phyloP scores from a whole-genome alignment of 192 early-diverging fungal genomes.

The Geranomyces variabilis region DNA sequence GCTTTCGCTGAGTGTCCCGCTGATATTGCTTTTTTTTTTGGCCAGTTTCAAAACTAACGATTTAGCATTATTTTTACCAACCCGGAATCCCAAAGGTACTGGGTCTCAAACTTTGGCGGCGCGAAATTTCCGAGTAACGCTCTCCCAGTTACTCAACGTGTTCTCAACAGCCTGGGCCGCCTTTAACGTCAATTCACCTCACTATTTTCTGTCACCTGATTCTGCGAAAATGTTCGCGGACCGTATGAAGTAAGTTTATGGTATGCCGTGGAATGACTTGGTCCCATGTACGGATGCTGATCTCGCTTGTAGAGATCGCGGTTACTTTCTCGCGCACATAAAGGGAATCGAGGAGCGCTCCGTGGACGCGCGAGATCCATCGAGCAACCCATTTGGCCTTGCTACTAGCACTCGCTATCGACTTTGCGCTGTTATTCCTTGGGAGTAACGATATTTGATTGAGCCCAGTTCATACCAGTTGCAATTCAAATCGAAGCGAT shows the following conservation, averaged over 20 bases:
- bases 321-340: constrained; percentile 51
- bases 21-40: neutral
- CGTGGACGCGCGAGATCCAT: constrained; percentile 18
- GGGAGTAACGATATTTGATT: neutral
- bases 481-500: no score
- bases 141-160: neutral
- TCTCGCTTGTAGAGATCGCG: constrained; percentile 38
- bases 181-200: constrained; percentile 52
- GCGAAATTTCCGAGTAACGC: no score
- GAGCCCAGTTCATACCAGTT: no score
- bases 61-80: constrained; percentile 53
- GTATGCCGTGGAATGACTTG: neutral
- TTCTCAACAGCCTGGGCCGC: constrained; percentile 46
- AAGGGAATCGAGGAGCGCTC: constrained; percentile 31
- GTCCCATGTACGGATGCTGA: neutral
- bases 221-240: constrained; percentile 18
- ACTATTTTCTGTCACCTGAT: constrained; percentile 46
- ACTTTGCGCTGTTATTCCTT: constrained; percentile 34
- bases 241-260: constrained; percentile 35
- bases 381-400: constrained; percentile 46
- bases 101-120: no score
- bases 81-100: constrained; percentile 45
- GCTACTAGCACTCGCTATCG: constrained; percentile 35
- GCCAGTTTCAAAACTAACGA: constrained; percentile 47
- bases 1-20: no score